Evolutionary conservation across 495 filamentous ascomycete genomes (phyloP).

Genomic region (Lasiosphaeria miniovina): DNA sequence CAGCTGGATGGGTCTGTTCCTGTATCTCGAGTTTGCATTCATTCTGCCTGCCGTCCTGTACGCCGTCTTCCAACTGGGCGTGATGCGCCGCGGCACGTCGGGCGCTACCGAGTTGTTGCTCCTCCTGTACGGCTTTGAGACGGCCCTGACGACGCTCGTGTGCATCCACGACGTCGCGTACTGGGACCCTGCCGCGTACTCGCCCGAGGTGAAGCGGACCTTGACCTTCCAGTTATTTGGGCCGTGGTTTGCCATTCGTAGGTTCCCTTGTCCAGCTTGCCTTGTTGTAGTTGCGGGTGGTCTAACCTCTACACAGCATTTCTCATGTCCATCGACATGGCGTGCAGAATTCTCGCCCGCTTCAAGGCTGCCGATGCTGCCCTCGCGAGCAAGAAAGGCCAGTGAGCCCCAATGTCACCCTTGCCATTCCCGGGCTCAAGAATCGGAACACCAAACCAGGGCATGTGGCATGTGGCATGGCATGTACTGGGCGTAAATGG

Average conservation of each 20-base stretch:
- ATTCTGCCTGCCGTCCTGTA: slow-evolving; percentile 68
- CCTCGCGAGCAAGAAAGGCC: slow-evolving; percentile 33
- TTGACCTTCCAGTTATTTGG: slow-evolving; percentile 56
- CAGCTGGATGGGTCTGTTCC: slow-evolving; percentile 68
- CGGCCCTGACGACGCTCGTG: slow-evolving; percentile 66
- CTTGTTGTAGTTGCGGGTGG: background rate
- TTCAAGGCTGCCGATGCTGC: slow-evolving; percentile 33
- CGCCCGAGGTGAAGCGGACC: slow-evolving; percentile 50
- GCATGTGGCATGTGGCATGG: background rate
- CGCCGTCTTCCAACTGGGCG: slow-evolving; percentile 33
- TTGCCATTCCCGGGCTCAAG: background rate
- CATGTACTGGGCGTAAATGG: background rate
- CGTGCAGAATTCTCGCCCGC: slow-evolving; percentile 33
- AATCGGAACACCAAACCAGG: slow-evolving; percentile 7
- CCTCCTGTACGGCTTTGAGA: slow-evolving; percentile 65
- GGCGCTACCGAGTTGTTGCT: slow-evolving; percentile 59
- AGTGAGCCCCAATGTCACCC: slow-evolving; percentile 16
- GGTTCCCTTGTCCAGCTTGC: slow-evolving; percentile 32
- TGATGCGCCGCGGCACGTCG: slow-evolving; percentile 35
- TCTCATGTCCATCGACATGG: slow-evolving; percentile 42
- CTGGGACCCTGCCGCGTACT: slow-evolving; percentile 49
- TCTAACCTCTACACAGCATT: slow-evolving; percentile 27
- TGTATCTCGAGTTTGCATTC: slow-evolving; percentile 66
- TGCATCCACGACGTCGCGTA: slow-evolving; percentile 57
- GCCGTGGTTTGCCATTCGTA: slow-evolving; percentile 71